Evolutionary conservation across 768 basidiomycete genomes (phyloP), one percentile per base, ranked within the genome.

Genomic region (Phylloporus scabripes): DNA sequence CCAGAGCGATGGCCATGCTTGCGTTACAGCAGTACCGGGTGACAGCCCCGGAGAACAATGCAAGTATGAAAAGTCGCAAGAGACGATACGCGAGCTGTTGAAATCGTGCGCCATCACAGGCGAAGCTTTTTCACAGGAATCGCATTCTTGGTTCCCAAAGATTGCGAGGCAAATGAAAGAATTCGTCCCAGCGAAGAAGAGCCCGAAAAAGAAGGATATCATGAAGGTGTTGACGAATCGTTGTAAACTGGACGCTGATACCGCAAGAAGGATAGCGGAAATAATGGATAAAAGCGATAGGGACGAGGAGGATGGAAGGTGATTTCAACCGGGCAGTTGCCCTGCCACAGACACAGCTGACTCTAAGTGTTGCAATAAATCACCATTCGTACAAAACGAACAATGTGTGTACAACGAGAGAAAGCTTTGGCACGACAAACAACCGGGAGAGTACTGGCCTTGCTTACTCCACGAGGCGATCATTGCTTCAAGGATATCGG

Each of bases 1-100:
- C 49, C 41, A 41, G 29, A 61, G 60, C 45, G n/a, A 43, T 12
- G 68, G 57, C 14, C 64, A 69, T 17, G 70, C 66, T 7, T 70
- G 68, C 17, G 48, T 65, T n/a, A 64, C 64, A 2, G 53, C 64
- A 7, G 61, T 66, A 18, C 46, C 42, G 28, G 60, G 56, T 18
- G 57, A 60, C 21, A 46, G 47, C 11, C 48, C 46, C 2, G 57
- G 34, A 24, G 57, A 61, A 38, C 50, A 54, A 18, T 37, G 31
- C 49, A 64, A 63, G 44, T 66, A 56, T 33, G n/a, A 15, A 10
- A 52, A 62, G 42, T 69, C 65, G 14, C 49, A 55, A 43, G 36
- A 28, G 34, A 57, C 18, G 26, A 54, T 66, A 24, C 54, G 55
- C 15, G 50, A 52, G 0, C 52, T 66, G 20, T 20, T 66, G 18